Base-by-base conservation (phyloP, 257 asterid genomes). In the Voacanga thouarsii region DNA sequence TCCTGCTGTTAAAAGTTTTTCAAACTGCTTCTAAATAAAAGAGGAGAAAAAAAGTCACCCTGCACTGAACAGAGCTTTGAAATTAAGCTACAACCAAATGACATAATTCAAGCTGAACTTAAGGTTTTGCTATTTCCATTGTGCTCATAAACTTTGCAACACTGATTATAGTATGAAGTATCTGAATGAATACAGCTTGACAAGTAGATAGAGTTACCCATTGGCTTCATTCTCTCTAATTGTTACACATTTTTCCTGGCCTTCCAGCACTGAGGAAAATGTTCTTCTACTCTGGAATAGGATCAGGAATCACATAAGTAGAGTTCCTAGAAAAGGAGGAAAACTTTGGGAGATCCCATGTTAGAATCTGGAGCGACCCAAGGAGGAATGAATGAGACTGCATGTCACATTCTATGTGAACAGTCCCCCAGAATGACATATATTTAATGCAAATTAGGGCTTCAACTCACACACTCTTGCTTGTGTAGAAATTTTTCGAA, bases 211-310 rank as follows among this genome's bases (percentile, higher is more conserved):
- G 37, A 37, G 9, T 37, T 77, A 78, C 87, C 84, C 45, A 37
- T 56, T 53, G 24, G 33, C 68, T 74, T 63, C 82, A n/a, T 79
- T 53, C 50, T 74, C 78, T 47, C 59, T 61, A 5, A 15, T 61
- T 18, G 55, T 44, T 16, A 60, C 59, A 70, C 78, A 71, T 70
- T 78, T 61, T 41, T 77, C 84, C 59, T 78, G 74, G 57, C 66
- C 81, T 71, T 64, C 82, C 67, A 83, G 61, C 50, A 75, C 28
- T 70, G 75, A 76, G 49, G 86, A 81, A 75, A 86, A 81, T 45
- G 79, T 50, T 78, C 73, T 77, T 77, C 80, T 77, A 59, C 77
- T 83, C 89, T 86, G 81, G 51, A 69, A 69, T 21, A 45, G 68
- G 69, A 75, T 37, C 49, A 39, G 50, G 24, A 57, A 65, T 30